Evolutionary conservation across 768 basidiomycete genomes (phyloP), one percentile per base, ranked within the genome.

Genomic region (Auricularia heimuer): DNA sequence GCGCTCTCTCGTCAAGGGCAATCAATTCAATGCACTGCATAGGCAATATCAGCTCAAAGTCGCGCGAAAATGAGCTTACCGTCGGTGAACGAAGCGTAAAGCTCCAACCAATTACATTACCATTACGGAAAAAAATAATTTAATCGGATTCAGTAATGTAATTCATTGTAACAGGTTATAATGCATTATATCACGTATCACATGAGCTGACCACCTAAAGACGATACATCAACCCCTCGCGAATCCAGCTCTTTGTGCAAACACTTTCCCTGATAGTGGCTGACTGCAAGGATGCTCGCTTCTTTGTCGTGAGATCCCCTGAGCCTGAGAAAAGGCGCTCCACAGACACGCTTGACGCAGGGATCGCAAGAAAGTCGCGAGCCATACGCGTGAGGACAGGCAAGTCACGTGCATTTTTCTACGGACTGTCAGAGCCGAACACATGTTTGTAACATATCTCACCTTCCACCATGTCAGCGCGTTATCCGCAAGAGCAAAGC

Each of bases 401-500:
- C 45, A 75, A 77, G 10, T 67, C 65, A 8, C 67, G 34, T 1
- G 61, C 68, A 67, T 73, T 69, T 1, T 63, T 64, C 73, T 75
- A 16, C 8, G 16, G 16, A 16, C 4, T 16, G 47, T 51, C 10
- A 51, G 14, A 51, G 21, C 60, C 42, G 47, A 58, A 39, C 29
- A 24, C 24, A 24, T 24, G 62, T 62, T 35, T 4, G 16, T 64
- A 56, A 51, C 11, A 68, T 60, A 60, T 68, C 67, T 47, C 62
- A 75, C 74, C 73, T 73, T 73, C 73, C 75, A 76, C 75, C 75
- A 75, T 18, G 24, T 34, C 12, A 76, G 67, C 3, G 73, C 71
- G 62, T 51, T 51, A 16, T 51, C 47, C 47, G 47, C 47, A 18
- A 51, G 47, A 18, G 47, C 47, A 21, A 21, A 51, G 4, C 21